phyloP scores from a whole-genome alignment of 164 flowering plant species.

The Litsea cubeba region DNA sequence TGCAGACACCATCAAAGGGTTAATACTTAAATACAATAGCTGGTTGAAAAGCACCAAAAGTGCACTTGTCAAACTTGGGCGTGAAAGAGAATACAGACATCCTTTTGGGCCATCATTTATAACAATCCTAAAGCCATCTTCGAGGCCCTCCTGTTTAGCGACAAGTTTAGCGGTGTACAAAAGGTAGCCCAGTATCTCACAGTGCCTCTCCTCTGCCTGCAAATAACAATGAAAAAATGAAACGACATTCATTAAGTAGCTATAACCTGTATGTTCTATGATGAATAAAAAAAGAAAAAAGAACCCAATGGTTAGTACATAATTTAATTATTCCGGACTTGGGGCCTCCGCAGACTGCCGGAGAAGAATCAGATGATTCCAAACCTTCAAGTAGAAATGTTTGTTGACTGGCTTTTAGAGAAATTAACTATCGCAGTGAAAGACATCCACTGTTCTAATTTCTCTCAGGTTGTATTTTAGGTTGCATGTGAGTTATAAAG shows the following conservation, averaged over 20 bases:
- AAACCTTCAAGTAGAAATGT: background rate
- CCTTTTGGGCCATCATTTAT: conserved; percentile 94
- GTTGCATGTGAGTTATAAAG: background rate
- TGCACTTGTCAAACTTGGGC: background rate
- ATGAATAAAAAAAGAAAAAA: no score
- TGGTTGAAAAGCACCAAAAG: background rate
- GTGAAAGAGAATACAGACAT: conserved; percentile 40
- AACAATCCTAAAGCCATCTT: conserved; percentile 82
- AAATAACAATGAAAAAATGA: conserved; percentile 1
- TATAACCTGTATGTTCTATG: no score
- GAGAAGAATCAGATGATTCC: background rate
- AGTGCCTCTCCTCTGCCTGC: conserved; percentile 91
- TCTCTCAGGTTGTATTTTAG: background rate
- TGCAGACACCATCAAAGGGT: conserved; percentile 21
- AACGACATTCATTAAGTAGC: no score
- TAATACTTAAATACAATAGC: background rate
- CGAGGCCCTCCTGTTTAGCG: conserved; percentile 96
- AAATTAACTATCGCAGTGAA: background rate
- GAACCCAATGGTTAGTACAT: no score
- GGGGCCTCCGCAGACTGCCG: background rate
- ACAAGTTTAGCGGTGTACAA: conserved; percentile 80
- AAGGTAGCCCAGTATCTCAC: conserved; percentile 83
- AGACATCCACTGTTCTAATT: background rate
- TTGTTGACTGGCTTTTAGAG: background rate
- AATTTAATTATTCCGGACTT: no score